Base-by-base conservation (phyloP, 192 early-diverging fungal species). In the Coemansia sp. region DNA sequence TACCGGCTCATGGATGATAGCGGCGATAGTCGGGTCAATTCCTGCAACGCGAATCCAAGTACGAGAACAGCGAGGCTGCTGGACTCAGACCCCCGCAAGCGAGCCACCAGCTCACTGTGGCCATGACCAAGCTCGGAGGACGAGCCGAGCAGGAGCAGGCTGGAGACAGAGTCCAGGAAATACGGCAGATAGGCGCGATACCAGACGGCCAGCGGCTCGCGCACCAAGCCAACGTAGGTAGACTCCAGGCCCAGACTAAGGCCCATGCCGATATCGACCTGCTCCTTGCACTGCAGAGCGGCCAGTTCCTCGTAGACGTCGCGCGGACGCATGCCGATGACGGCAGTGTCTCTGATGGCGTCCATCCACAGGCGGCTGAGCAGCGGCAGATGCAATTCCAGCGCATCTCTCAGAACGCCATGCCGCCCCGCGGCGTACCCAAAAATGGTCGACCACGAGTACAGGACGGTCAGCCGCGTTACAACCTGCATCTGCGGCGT, bases 241-340 rank as follows among this genome's bases (percentile, higher is more conserved):
- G 78, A 65, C 34, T 81, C 78, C 31, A 81, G 54, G 1, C 78
- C 78, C 21, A 81, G 70, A 19, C 16, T 13, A n/a, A 81, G 60
- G 1, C 78, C 78, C 37, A 75, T 59, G 4, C 35, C 56, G n/a
- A 36, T 59, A 17, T 59, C 56, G 31, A 27, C 24, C 6, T 33
- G n/a, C n/a, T 59, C 33, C 17, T 17, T 27, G 19, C 56, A 29
- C 11, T 8, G 16, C 27, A 35, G 19, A 19, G 9, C 17, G 1
- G 59, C 68, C 34, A 76, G 50, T 45, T 76, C 74, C 3, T 45
- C 64, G 11, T 63, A 70, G 7, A 70, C 48, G 27, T 73, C 68
- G 10, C 53, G 27, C 13, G 44, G 56, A 0, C 63, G 13, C 24
- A 71, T 48, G 11, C 62, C 63, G 37, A 75, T 19, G 2, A 68